Conservation (phyloP, 2,329 filamentous ascomycete species). For the Rutstroemia sp. region DNA sequence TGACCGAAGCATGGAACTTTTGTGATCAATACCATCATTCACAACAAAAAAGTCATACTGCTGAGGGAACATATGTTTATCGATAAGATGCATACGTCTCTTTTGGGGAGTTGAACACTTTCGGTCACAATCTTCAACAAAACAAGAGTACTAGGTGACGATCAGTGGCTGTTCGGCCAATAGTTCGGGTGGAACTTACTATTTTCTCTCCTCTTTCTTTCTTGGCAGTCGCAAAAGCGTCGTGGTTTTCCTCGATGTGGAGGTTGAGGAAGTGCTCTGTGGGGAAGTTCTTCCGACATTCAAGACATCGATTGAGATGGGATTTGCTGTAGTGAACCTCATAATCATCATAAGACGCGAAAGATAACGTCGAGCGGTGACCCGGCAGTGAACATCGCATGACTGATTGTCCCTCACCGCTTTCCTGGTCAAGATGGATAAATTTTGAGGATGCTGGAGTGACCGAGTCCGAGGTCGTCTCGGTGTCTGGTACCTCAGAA, state of each 20-base stretch:
- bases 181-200: constrained; percentile 43
- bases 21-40: constrained; percentile 81
- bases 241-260: constrained; percentile 88
- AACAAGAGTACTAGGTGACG: constrained; percentile 69
- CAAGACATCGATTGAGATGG: constrained; percentile 77
- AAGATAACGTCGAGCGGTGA: constrained; percentile 63
- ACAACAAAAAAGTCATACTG: constrained; percentile 86
- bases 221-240: constrained; percentile 65
- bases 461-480: constrained; percentile 20
- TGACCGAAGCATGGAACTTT: constrained; percentile 69
- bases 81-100: constrained; percentile 78
- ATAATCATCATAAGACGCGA: constrained; percentile 71
- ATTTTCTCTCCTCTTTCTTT: constrained; percentile 81
- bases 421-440: constrained; percentile 55
- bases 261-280: constrained; percentile 71
- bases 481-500: constrained; percentile 18
- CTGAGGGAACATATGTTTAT: constrained; percentile 87
- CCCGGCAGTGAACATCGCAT: constrained; percentile 82
- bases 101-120: constrained; percentile 80
- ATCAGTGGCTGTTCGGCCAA: not conserved
- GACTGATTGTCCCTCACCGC: constrained; percentile 27
- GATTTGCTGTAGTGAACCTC: constrained; percentile 77
- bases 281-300: constrained; percentile 84
- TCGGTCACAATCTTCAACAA: constrained; percentile 80
- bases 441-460: constrained; percentile 43